These are phyloP conservation scores for Auxenochlorella pyrenoidosa DNA, from an alignment of 139 green algal genomes.

Conservation along the genomic window DNA sequence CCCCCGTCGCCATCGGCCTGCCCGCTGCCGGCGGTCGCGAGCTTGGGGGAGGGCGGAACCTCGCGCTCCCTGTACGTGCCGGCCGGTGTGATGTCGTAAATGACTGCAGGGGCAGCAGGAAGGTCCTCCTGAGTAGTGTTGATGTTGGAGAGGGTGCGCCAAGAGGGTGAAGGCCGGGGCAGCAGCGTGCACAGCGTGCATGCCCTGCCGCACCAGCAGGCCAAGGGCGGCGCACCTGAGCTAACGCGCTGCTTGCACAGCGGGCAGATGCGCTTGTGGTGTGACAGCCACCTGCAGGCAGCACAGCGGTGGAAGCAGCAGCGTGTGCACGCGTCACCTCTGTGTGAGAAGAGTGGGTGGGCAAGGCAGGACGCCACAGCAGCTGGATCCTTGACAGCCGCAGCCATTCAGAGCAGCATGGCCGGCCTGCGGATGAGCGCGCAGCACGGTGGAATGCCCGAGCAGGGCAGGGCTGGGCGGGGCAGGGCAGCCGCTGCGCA, in stretches of 20 bases:
- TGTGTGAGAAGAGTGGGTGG: no score
- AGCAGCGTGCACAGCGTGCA: not conserved
- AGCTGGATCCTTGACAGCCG: no score
- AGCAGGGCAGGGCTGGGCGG: not conserved
- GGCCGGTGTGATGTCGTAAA: constrained; percentile 17
- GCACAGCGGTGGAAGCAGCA: not conserved
- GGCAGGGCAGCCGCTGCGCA: not conserved
- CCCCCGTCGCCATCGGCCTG: not conserved
- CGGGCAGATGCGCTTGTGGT: constrained; percentile 34
- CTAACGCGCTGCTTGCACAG: constrained; percentile 31
- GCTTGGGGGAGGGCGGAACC: constrained; percentile 24
- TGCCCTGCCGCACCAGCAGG: not conserved
- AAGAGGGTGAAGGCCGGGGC: no score
- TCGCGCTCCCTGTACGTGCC: constrained; percentile 17
- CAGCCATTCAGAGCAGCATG: not conserved
- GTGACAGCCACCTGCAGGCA: not conserved
- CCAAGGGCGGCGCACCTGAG: not conserved
- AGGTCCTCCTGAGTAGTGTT: not conserved
- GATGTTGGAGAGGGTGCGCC: no score
- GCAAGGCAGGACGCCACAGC: no score
- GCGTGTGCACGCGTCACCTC: no score
- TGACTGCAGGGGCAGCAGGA: constrained; percentile 1
- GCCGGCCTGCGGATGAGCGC: no score
- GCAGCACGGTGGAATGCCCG: not conserved
- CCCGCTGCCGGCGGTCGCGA: not conserved